Conservation (phyloP, 257 asterid genomes). For the Ophiorrhiza pumila region DNA sequence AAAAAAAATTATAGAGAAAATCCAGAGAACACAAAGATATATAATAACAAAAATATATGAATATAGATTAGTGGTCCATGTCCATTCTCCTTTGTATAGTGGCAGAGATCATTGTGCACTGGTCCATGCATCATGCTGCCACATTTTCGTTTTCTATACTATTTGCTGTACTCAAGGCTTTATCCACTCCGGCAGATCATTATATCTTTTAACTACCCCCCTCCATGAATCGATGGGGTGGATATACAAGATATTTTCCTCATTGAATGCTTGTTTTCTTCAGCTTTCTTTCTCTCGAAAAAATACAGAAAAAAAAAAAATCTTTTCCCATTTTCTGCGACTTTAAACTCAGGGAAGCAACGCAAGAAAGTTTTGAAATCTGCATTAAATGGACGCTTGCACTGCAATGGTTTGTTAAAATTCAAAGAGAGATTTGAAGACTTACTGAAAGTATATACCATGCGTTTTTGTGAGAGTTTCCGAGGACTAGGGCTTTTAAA, state of each 20-base stretch:
- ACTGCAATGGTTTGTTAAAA: too few relatives aligned
- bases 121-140: constrained; percentile 10
- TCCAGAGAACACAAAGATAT: neutral
- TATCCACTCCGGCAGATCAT: neutral
- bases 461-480: neutral
- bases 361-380: neutral
- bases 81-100: neutral
- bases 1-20: neutral
- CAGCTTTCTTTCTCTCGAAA: neutral
- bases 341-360: neutral
- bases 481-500: too few relatives aligned
- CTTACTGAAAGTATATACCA: too few relatives aligned
- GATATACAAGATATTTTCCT: neutral
- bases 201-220: neutral
- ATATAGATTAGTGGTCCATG: neutral
- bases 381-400: too few relatives aligned
- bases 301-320: neutral
- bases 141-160: neutral
- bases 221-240: neutral
- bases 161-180: neutral
- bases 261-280: neutral
- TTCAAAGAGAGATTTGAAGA: too few relatives aligned
- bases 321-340: neutral
- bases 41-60: neutral
- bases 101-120: constrained; percentile 4